phyloP scores from a whole-genome alignment of 352 stramenopile species.

The Globisporangium orthogonon region DNA sequence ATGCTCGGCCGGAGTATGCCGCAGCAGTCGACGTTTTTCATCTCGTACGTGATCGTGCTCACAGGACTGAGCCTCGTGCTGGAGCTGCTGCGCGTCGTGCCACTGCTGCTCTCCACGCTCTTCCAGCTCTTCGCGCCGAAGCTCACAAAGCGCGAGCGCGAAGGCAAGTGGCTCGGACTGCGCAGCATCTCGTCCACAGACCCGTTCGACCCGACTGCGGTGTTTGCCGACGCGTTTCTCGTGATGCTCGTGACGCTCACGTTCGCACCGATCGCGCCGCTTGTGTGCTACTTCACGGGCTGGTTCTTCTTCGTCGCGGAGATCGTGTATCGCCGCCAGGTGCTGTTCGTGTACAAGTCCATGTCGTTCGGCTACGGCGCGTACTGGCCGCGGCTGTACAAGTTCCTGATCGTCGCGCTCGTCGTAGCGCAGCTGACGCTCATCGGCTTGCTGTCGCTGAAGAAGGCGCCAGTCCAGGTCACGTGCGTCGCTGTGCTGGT shows the following conservation, averaged over 20 bases:
- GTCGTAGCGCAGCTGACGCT: slow-evolving; percentile 71
- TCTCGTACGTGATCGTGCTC: slow-evolving; percentile 73
- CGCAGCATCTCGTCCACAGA: slow-evolving; percentile 38
- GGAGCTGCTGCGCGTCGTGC: slow-evolving; percentile 58
- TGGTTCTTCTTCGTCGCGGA: slow-evolving; percentile 70
- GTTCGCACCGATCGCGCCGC: slow-evolving; percentile 70
- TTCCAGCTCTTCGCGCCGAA: slow-evolving; percentile 57
- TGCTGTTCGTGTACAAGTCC: slow-evolving; percentile 66
- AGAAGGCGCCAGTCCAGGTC: slow-evolving; percentile 33
- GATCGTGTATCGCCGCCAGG: slow-evolving; percentile 59
- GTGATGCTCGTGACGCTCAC: slow-evolving; percentile 69
- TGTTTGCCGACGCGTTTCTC: slow-evolving; percentile 58
- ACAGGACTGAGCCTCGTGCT: slow-evolving; percentile 52
- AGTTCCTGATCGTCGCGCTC: slow-evolving; percentile 68
- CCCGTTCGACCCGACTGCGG: slow-evolving; percentile 50
- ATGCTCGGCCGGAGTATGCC: slow-evolving; percentile 76
- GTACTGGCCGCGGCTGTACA: slow-evolving; percentile 72
- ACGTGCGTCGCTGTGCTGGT: slow-evolving; percentile 19
- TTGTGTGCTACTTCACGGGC: slow-evolving; percentile 71
- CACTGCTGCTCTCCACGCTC: slow-evolving; percentile 35
- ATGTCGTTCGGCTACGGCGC: slow-evolving; percentile 49
- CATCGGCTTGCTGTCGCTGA: slow-evolving; percentile 75
- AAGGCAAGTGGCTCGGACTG: slow-evolving; percentile 50
- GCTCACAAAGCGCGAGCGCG: slow-evolving; percentile 49
- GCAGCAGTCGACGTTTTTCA: slow-evolving; percentile 82